Evolutionary conservation across 768 basidiomycete genomes (phyloP).

Genomic region (Dioszegia hungarica): DNA sequence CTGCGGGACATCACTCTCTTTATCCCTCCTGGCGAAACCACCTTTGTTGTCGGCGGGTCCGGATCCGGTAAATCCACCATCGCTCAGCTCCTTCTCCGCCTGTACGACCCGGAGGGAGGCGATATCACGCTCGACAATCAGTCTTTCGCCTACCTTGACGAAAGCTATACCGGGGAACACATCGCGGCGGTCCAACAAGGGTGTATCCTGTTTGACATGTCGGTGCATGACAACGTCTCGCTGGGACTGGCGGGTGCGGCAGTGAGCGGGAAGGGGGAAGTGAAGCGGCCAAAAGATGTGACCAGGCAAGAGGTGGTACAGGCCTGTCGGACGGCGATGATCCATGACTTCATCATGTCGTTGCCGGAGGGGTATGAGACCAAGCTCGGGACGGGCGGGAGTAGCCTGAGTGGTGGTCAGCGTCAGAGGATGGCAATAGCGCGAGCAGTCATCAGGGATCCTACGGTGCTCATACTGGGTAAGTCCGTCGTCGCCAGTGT

Average conservation of each 20-base stretch:
- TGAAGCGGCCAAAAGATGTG: slow-evolving; percentile 54
- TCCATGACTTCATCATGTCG: slow-evolving; percentile 79
- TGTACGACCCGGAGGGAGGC: slow-evolving; percentile 66
- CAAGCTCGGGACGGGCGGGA: slow-evolving; percentile 65
- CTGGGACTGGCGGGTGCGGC: slow-evolving; percentile 60
- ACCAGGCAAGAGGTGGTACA: slow-evolving; percentile 66
- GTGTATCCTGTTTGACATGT: slow-evolving; percentile 69
- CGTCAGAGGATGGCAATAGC: slow-evolving; percentile 85
- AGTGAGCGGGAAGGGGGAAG: slow-evolving; percentile 35
- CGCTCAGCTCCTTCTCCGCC: slow-evolving; percentile 61
- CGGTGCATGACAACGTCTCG: slow-evolving; percentile 78
- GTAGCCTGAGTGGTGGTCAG: slow-evolving; percentile 84
- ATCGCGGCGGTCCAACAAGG: slow-evolving; percentile 77
- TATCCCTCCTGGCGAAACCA: slow-evolving; percentile 66
- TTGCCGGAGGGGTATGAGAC: slow-evolving; percentile 90
- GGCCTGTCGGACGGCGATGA: slow-evolving; percentile 75
- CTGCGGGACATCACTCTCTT: slow-evolving; percentile 62
- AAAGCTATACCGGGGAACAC: slow-evolving; percentile 61
- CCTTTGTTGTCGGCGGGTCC: slow-evolving; percentile 73
- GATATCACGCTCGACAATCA: slow-evolving; percentile 75
- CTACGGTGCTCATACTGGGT: slow-evolving; percentile 87
- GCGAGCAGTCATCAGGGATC: slow-evolving; percentile 75
- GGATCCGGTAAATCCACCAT: slow-evolving; percentile 75
- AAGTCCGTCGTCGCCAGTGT: slow-evolving; percentile 41
- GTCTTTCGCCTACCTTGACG: slow-evolving; percentile 68